Base-by-base conservation (phyloP, 129 eudicot genomes). In the Calendula officinalis region DNA sequence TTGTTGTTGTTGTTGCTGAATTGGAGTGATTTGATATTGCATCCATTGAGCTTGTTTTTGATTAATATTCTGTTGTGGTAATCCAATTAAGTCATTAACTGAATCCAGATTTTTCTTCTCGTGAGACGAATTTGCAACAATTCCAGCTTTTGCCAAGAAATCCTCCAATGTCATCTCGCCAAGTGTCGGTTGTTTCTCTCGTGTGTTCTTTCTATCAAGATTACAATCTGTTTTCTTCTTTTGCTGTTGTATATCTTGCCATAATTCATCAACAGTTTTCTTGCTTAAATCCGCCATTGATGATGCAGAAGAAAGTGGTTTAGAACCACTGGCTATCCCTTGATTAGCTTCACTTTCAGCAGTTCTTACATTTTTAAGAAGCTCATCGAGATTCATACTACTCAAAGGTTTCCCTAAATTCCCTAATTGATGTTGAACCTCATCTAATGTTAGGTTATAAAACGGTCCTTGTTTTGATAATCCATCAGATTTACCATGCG, bases 121-220 rank as follows among this genome's bases (percentile, higher is more conserved):
- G 3, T 64, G 62, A n/a, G 63, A 52, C 8, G 82, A 47, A 64
- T 85, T 83, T 22, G 83, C 68, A 48, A 74, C 83, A 68, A 89
- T 77, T 52, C 95, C 95, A 0, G 90, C 97, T 59, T 78, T 79
- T 22, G 79, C 86, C 81, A 89, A 77, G 76, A 89, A 89, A 62
- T 86, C 91, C 77, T 89, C 97, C 67, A 89, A 56, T 5, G 95
- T 89, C 80, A 86, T 89, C 68, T 89, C 97, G 22, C 91, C 95
- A 57, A 89, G 88, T n/a, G 88, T 83, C 14, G 63, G 42, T 32
- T 68, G 72, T 60, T 80, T 78, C 51, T 70, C 84, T 12, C 32
- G 75, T 2, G 10, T 12, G 40, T 55, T 22, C 55, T 75, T 79
- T 49, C 64, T 44, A 41, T 72, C 79, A 53, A 48, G 42, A 57